Conservation (phyloP, 176 grass and related monocot genomes). For the Chloris gayana region DNA sequence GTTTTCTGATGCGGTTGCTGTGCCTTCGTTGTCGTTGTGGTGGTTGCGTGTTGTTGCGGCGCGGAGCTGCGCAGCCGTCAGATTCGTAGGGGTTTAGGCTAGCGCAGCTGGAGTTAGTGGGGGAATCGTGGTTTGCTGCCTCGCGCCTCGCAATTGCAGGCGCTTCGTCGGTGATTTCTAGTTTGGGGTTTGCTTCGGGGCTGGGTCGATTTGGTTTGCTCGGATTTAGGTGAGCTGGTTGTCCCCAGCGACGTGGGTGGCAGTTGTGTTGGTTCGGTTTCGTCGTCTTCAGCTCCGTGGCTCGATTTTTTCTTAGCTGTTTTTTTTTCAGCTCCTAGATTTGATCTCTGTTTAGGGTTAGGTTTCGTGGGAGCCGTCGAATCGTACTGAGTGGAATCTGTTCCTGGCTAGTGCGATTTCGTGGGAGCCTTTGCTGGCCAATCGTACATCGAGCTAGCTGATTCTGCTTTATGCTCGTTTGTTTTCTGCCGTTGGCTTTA, state of each 20-base stretch:
- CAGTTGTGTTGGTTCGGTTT: neutral
- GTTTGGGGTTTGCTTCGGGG: neutral
- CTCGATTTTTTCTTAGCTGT: neutral
- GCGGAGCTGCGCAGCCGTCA: neutral
- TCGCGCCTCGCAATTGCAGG: neutral
- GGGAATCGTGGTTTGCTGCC: neutral
- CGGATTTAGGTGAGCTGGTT: neutral
- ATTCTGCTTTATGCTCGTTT: slow-evolving; percentile 2
- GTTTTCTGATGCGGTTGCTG: neutral
- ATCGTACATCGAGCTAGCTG: neutral
- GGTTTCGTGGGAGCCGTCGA: neutral
- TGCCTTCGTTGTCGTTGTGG: neutral
- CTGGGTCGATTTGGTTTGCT: neutral
- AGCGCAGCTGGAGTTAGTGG: neutral
- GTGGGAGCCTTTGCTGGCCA: neutral
- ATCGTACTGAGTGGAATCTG: neutral
- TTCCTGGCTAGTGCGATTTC: neutral
- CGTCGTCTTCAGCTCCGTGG: too few relatives aligned
- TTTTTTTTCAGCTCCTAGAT: neutral
- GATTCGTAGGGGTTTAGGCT: slow-evolving; percentile 22
- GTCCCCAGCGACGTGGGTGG: neutral
- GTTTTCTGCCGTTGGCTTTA: neutral
- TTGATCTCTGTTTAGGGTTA: neutral
- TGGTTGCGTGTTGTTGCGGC: neutral
- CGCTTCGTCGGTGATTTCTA: neutral